Evolutionary conservation across 1,284 basidiomycete species (phyloP).

Genomic region (Trametes hirsuta): DNA sequence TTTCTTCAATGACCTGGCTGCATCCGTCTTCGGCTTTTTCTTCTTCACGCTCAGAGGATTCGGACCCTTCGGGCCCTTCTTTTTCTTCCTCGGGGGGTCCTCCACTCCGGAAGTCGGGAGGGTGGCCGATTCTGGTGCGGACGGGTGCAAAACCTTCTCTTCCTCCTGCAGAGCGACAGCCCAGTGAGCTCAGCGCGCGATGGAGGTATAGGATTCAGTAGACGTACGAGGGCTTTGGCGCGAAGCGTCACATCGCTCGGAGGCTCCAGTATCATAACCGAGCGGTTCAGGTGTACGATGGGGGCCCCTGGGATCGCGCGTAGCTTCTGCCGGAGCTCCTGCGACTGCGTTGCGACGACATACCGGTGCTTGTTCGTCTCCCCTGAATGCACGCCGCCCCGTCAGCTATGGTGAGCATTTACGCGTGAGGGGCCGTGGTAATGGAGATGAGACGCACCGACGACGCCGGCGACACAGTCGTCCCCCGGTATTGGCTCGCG

Average conservation of each 20-base stretch:
- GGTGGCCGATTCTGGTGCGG: slow-evolving; percentile 46
- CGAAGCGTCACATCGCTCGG: slow-evolving; percentile 77
- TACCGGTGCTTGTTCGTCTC: slow-evolving; percentile 91
- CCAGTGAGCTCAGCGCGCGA: background rate
- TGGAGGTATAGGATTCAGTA: background rate
- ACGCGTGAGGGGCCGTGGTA: background rate
- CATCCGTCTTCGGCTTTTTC: slow-evolving; percentile 51
- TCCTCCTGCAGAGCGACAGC: slow-evolving; percentile 48
- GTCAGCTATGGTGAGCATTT: background rate
- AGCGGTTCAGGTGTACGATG: slow-evolving; percentile 86
- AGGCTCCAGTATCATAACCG: slow-evolving; percentile 90
- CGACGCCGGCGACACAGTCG: slow-evolving; percentile 82
- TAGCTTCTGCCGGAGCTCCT: slow-evolving; percentile 65
- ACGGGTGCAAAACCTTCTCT: slow-evolving; percentile 52
- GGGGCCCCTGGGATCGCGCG: slow-evolving; percentile 81
- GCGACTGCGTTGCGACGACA: slow-evolving; percentile 81
- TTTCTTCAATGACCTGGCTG: background rate
- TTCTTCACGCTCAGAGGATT: slow-evolving; percentile 95
- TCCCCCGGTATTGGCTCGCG: slow-evolving; percentile 78
- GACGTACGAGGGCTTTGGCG: slow-evolving; percentile 65
- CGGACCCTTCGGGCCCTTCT: slow-evolving; percentile 80
- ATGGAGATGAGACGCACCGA: slow-evolving; percentile 58
- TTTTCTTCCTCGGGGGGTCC: slow-evolving; percentile 58
- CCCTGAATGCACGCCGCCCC: slow-evolving; percentile 47
- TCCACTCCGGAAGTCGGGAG: slow-evolving; percentile 40